A percentile compares a stretch with the other conserved stretches of the same genome.
Conservation (phyloP, 495 filamentous ascomycete genomes). For the Podospora bellae-mahoneyi region DNA sequence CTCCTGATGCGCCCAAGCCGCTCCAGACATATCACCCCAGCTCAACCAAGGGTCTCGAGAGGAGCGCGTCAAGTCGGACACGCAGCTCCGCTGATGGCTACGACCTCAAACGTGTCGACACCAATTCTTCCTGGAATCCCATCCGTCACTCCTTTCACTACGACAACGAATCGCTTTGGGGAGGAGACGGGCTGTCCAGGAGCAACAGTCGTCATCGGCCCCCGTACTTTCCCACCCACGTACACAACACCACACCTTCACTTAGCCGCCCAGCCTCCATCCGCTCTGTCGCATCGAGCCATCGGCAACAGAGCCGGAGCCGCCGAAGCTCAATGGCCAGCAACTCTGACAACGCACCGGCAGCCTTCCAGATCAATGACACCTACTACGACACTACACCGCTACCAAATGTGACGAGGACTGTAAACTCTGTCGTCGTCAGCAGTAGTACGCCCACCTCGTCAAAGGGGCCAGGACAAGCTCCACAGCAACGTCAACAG, state of each 20-base stretch:
- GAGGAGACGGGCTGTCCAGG: slow-evolving; percentile 1
- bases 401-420: slow-evolving; percentile 7
- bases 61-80: slow-evolving; percentile 11
- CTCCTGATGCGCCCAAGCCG: slow-evolving; percentile 16
- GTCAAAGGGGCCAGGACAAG: background rate
- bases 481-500: background rate
- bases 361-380: slow-evolving; percentile 18
- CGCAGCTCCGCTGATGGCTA: slow-evolving; percentile 13
- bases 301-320: slow-evolving; percentile 13
- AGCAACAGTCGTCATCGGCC: slow-evolving; percentile 6
- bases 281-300: slow-evolving; percentile 14
- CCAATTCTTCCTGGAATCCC: slow-evolving; percentile 15
- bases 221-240: slow-evolving; percentile 10
- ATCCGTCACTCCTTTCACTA: background rate
- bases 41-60: slow-evolving; percentile 5
- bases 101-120: slow-evolving; percentile 13
- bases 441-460: slow-evolving; percentile 3
- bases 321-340: slow-evolving; percentile 14
- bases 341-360: background rate
- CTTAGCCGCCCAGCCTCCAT: slow-evolving; percentile 17
- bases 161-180: slow-evolving; percentile 1
- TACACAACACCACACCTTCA: background rate
- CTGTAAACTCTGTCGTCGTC: background rate
- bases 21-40: slow-evolving; percentile 13
- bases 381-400: slow-evolving; percentile 27